A percentile compares a stretch with the other conserved stretches of the same genome.
Conservation (phyloP, 225 moss, liverwort and hornwort species). For the Asterella californica region DNA sequence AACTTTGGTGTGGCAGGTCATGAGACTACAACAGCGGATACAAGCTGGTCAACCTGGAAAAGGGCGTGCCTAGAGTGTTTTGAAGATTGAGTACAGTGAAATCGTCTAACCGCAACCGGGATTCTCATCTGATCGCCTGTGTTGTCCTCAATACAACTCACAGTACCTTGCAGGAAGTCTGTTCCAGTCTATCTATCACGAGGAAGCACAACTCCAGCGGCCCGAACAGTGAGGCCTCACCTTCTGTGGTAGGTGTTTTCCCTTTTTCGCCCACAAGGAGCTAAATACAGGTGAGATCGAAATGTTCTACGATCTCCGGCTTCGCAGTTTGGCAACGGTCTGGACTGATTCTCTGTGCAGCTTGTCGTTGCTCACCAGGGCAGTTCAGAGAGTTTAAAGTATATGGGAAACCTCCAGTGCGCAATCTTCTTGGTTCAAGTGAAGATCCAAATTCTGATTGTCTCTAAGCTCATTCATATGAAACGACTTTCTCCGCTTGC, state of each 20-base stretch:
- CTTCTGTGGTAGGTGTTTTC: too few species aligned
- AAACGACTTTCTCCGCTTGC: too few species aligned
- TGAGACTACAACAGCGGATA: slow-evolving; percentile 72
- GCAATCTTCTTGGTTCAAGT: not conserved
- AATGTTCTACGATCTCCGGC: too few species aligned
- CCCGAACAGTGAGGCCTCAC: not conserved
- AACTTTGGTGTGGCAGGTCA: slow-evolving; percentile 40
- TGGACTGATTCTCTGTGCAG: not conserved
- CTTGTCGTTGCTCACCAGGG: not conserved
- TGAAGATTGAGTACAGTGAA: not conserved
- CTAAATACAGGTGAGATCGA: not conserved
- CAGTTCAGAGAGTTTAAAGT: not conserved
- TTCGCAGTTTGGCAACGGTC: too few species aligned
- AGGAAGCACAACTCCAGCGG: too few species aligned
- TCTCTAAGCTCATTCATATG: too few species aligned
- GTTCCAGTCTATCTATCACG: not conserved
- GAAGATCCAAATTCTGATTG: not conserved
- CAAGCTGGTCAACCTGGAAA: slow-evolving; percentile 64
- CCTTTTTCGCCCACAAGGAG: not conserved
- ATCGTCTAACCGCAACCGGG: not conserved
- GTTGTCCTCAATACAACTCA: too few species aligned
- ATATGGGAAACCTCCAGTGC: not conserved
- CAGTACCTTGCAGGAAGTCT: not conserved
- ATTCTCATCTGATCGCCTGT: not conserved
- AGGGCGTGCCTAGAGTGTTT: slow-evolving; percentile 22